Evolutionary conservation across 78 protist genomes (phyloP).

Genomic region (Dictyostelium firmibasis): DNA sequence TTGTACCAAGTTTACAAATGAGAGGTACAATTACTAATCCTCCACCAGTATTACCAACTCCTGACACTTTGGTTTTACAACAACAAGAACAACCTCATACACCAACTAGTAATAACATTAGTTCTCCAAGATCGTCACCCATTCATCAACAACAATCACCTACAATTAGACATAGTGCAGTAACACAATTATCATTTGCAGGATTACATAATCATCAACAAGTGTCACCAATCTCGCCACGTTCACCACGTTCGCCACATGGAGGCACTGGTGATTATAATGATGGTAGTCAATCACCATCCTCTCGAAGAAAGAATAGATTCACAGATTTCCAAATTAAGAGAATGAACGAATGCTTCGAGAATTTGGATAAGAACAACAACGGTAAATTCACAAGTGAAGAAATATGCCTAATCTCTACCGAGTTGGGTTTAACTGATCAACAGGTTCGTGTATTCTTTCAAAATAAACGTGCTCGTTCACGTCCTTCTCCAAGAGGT

Average conservation of each 20-base stretch:
- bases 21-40: neutral
- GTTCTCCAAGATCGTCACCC: neutral
- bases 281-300: slow-evolving; percentile 5
- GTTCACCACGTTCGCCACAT: slow-evolving; percentile 1
- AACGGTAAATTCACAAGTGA: neutral
- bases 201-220: neutral
- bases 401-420: neutral
- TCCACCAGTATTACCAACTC: neutral
- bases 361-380: neutral
- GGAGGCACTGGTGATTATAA: neutral
- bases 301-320: neutral
- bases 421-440: neutral
- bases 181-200: neutral
- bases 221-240: neutral
- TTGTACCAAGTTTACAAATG: neutral
- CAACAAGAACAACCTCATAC: neutral
- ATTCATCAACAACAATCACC: neutral
- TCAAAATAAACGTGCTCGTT: slow-evolving; percentile 33
- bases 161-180: neutral
- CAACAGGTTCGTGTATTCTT: slow-evolving; percentile 20
- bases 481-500: slow-evolving; percentile 14
- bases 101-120: neutral
- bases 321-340: neutral
- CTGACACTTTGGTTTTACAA: neutral
- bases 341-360: neutral